phyloP scores from a whole-genome alignment of 306 rosid species.

The Cicer pinnatifidum region DNA sequence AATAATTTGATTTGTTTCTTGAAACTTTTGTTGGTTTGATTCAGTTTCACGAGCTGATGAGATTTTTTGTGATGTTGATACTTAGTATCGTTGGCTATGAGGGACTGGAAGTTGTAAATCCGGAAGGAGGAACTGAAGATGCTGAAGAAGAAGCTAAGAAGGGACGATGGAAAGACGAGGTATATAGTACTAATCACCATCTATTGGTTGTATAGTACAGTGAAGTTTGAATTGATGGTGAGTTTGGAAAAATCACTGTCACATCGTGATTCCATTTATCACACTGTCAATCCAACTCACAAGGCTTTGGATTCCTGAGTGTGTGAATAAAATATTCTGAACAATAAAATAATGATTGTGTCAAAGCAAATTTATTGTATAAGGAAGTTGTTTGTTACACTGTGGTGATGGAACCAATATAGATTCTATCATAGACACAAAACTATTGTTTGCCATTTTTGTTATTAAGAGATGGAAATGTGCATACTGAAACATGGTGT shows the following conservation, averaged over 20 bases:
- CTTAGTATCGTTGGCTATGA: slow-evolving; percentile 59
- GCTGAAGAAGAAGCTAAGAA: slow-evolving; percentile 88
- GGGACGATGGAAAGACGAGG: slow-evolving; percentile 98
- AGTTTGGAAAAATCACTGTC: too few species aligned
- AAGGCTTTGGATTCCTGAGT: neutral
- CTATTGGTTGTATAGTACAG: neutral
- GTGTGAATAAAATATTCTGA: slow-evolving; percentile 19
- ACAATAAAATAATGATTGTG: neutral
- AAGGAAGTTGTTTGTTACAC: neutral
- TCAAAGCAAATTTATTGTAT: neutral
- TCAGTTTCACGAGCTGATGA: slow-evolving; percentile 26
- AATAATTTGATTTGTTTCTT: slow-evolving; percentile 25
- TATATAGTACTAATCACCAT: slow-evolving; percentile 32
- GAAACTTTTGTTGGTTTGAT: slow-evolving; percentile 32
- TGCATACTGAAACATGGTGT: slow-evolving; percentile 35
- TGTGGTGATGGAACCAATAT: slow-evolving; percentile 27
- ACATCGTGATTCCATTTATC: too few species aligned
- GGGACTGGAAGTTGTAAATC: slow-evolving; percentile 94
- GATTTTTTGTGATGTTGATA: slow-evolving; percentile 27
- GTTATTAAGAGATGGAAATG: slow-evolving; percentile 10
- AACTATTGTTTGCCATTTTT: slow-evolving; percentile 4
- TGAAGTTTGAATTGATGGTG: neutral
- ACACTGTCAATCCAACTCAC: neutral
- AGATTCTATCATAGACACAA: slow-evolving; percentile 16
- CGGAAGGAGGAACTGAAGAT: slow-evolving; percentile 96